These are phyloP conservation scores for Neopestalotiopsis rosae DNA, from an alignment of 2,329 filamentous ascomycete genomes.

Conservation along the genomic window DNA sequence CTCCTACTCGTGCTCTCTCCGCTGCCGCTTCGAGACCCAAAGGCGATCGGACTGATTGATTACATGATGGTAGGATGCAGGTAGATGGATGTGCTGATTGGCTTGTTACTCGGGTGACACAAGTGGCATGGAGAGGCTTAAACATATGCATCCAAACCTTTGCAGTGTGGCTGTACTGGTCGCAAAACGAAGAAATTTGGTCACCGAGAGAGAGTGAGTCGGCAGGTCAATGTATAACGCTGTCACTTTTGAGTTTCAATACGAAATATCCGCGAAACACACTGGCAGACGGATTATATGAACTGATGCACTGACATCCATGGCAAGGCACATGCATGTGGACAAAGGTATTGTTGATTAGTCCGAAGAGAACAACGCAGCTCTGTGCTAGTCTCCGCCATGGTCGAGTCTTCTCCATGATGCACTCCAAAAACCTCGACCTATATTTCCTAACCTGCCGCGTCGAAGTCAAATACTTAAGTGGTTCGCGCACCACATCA, in stretches of 20 bases:
- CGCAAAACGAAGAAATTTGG: not conserved
- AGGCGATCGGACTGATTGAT: not conserved
- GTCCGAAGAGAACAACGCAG: not conserved
- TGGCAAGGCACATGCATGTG: not conserved
- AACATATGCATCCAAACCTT: not conserved
- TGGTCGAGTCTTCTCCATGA: not conserved
- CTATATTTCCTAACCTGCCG: too few species aligned
- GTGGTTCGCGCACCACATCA: too few species aligned
- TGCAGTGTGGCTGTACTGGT: conserved; percentile 12
- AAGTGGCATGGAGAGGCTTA: not conserved
- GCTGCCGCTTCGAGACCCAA: not conserved
- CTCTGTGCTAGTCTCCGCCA: not conserved
- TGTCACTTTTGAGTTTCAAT: not conserved
- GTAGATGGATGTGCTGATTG: not conserved
- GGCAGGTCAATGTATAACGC: not conserved
- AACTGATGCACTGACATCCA: not conserved
- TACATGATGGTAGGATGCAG: not conserved
- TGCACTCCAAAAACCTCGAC: not conserved
- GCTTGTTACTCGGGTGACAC: not conserved
- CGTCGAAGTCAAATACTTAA: too few species aligned
- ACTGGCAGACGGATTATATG: not conserved
- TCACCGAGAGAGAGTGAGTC: not conserved
- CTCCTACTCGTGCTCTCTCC: not conserved
- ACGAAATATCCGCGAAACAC: not conserved
- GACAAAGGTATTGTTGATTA: not conserved